Percentiles rank a stretch among this genome's conserved stretches.
Conservation (phyloP, 257 asterid genomes). For the Linderniella brevidens region DNA sequence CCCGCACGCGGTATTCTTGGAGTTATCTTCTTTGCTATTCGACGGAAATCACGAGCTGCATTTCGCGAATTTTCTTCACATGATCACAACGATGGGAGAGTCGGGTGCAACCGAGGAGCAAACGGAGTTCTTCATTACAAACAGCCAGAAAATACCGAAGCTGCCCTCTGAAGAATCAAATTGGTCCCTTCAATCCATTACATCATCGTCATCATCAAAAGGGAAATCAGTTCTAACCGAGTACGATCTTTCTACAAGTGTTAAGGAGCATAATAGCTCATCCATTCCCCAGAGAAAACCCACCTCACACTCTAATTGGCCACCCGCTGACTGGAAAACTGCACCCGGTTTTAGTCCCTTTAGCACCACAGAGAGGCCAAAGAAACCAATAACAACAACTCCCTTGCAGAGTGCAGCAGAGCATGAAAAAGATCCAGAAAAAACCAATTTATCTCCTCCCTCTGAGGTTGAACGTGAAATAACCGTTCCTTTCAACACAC, state of each 20-base stretch:
- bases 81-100: constrained; percentile 66
- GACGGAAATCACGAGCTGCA: constrained; percentile 49
- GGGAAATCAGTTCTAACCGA: constrained; percentile 9
- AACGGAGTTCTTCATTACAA: constrained; percentile 54
- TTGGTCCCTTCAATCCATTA: constrained; percentile 43
- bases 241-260: constrained; percentile 8
- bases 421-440: too few species aligned
- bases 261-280: constrained; percentile 21
- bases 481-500: too few species aligned
- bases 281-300: constrained; percentile 3
- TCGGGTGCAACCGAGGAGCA: constrained; percentile 82
- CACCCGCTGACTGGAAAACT: constrained; percentile 60
- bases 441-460: too few species aligned
- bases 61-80: constrained; percentile 85
- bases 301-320: constrained; percentile 35
- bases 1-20: constrained; percentile 58
- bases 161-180: constrained; percentile 44
- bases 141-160: constrained; percentile 68
- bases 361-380: constrained; percentile 10
- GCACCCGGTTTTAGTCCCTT: constrained; percentile 40
- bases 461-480: too few species aligned
- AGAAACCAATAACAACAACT: constrained; percentile 12
- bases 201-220: constrained; percentile 12
- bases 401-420: neutral
- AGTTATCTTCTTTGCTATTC: constrained; percentile 50